Percentiles rank a stretch among this genome's conserved stretches.
phyloP scores from a whole-genome alignment of 1,284 basidiomycete species.

The Sporisorium exsertum region DNA sequence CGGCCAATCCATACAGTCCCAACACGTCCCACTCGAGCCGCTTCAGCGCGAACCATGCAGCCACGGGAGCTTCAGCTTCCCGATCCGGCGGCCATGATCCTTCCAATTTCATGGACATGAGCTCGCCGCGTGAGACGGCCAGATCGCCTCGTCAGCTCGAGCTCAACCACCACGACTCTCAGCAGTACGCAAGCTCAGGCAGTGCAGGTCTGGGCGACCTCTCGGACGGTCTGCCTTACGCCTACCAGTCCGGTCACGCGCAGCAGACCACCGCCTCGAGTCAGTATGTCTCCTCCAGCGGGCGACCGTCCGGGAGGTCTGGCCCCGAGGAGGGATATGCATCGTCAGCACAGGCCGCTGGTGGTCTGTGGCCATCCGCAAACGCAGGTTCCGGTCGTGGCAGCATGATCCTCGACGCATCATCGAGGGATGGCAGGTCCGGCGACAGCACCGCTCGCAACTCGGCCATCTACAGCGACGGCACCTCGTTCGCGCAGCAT shows the following conservation, averaged over 20 bases:
- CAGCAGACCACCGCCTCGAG: constrained; percentile 19
- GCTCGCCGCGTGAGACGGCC: constrained; percentile 20
- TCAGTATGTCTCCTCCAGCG: constrained; percentile 28
- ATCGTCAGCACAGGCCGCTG: constrained; percentile 6
- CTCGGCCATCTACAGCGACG: constrained; percentile 39
- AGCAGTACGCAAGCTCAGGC: constrained; percentile 28
- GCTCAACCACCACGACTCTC: constrained; percentile 1
- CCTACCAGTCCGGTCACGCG: constrained; percentile 29
- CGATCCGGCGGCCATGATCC: constrained; percentile 23
- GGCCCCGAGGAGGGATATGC: constrained; percentile 3
- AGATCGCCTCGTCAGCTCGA: constrained; percentile 35
- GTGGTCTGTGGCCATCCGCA: constrained; percentile 30
- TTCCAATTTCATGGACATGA: constrained; percentile 43
- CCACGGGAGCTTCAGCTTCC: constrained; percentile 2
- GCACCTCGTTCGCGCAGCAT: constrained; percentile 31
- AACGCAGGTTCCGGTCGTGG: constrained; percentile 12
- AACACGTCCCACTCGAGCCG: constrained; percentile 34
- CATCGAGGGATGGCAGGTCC: constrained; percentile 21
- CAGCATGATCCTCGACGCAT: constrained; percentile 46
- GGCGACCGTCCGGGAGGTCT: background rate
- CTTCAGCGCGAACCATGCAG: constrained; percentile 23
- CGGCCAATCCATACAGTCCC: constrained; percentile 40
- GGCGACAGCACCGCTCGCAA: constrained; percentile 40
- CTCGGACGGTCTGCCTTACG: constrained; percentile 41
- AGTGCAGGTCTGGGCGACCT: constrained; percentile 38